Evolutionary conservation across 192 early-diverging fungal species (phyloP).

Genomic region (Pilaira anomala): DNA sequence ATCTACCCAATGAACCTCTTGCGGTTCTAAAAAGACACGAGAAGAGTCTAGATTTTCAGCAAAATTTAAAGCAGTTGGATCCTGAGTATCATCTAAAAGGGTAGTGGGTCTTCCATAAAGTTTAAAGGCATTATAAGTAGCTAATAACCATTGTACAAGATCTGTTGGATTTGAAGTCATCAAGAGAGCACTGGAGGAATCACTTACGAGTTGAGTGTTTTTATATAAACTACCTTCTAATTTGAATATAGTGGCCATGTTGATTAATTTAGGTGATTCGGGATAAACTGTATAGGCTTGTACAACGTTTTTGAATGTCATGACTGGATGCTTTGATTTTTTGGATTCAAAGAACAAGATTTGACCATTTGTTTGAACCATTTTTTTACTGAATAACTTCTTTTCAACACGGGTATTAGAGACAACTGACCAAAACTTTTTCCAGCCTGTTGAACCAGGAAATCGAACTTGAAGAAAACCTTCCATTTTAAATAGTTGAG

Average conservation of each 20-base stretch:
- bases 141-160: conserved; percentile 42
- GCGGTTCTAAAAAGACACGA: neutral
- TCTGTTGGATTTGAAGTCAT: conserved; percentile 36
- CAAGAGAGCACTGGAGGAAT: conserved; percentile 21
- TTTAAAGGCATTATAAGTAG: conserved; percentile 40
- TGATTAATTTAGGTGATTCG: conserved; percentile 42
- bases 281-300: conserved; percentile 58
- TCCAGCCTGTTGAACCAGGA: conserved; percentile 44
- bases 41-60: neutral
- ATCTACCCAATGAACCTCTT: neutral
- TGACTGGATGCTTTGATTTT: conserved; percentile 48
- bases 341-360: conserved; percentile 48
- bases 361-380: conserved; percentile 40
- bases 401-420: conserved; percentile 36
- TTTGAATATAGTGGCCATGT: conserved; percentile 37
- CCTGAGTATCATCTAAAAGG: conserved; percentile 20
- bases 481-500: conserved; percentile 37
- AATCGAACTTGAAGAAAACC: conserved; percentile 56
- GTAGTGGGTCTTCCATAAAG: conserved; percentile 43
- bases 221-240: conserved; percentile 39
- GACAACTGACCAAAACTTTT: conserved; percentile 45
- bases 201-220: neutral
- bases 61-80: conserved; percentile 19
- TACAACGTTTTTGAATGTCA: conserved; percentile 49
- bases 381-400: conserved; percentile 39